A percentile compares a stretch with the other conserved stretches of the same genome.
phyloP scores from a whole-genome alignment of 495 filamentous ascomycete genomes.

The Talaromyces borbonicus region DNA sequence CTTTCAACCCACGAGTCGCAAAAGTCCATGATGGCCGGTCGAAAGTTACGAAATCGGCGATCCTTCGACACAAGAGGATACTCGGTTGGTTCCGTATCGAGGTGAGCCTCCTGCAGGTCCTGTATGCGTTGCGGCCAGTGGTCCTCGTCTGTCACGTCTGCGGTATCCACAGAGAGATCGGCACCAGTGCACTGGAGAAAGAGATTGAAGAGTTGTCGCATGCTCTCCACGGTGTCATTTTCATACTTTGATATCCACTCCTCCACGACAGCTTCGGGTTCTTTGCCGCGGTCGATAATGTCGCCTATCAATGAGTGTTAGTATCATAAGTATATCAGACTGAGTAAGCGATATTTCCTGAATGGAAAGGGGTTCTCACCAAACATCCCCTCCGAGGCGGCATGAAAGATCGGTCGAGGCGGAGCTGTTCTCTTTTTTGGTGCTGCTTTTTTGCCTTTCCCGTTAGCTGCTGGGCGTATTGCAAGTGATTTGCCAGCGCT shows the following conservation, averaged over 20 bases:
- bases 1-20: slow-evolving; percentile 62
- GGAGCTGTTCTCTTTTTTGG: slow-evolving; percentile 44
- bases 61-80: slow-evolving; percentile 85
- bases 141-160: slow-evolving; percentile 82
- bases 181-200: slow-evolving; percentile 77
- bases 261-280: slow-evolving; percentile 63
- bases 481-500: slow-evolving; percentile 41
- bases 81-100: slow-evolving; percentile 69
- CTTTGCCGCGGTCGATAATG: slow-evolving; percentile 64
- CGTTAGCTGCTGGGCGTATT: slow-evolving; percentile 40
- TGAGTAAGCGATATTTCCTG: too few species aligned
- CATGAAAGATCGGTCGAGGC: slow-evolving; percentile 52
- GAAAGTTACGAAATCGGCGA: slow-evolving; percentile 63
- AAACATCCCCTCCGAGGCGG: slow-evolving; percentile 62
- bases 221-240: slow-evolving; percentile 51
- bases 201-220: slow-evolving; percentile 82
- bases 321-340: slow-evolving; percentile 1
- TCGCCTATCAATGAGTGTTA: slow-evolving; percentile 46
- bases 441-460: slow-evolving; percentile 22
- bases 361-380: slow-evolving; percentile 46
- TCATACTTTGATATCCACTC: slow-evolving; percentile 72
- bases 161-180: slow-evolving; percentile 55
- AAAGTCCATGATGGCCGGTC: slow-evolving; percentile 64
- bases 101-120: slow-evolving; percentile 74
- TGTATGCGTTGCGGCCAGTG: slow-evolving; percentile 55